A percentile compares a stretch with the other conserved stretches of the same genome.
Conservation (phyloP, 176 grass and related monocot genomes). For the Carex myosuroides region DNA sequence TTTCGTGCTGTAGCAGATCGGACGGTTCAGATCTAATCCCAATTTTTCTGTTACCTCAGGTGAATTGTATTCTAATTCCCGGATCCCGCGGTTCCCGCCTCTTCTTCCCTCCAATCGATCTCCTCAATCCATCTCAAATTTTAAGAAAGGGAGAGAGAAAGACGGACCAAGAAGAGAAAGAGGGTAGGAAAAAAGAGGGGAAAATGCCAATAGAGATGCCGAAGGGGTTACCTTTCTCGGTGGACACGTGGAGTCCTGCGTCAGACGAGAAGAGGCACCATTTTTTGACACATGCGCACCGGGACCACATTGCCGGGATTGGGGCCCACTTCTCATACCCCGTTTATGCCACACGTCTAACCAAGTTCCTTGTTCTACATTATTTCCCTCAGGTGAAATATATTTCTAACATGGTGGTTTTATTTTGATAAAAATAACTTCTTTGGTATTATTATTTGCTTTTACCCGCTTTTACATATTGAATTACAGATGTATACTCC, state of each 20-base stretch:
- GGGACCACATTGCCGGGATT: constrained; percentile 50
- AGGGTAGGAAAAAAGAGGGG: background rate
- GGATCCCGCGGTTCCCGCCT: background rate
- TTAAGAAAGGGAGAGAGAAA: background rate
- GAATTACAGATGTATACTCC: background rate
- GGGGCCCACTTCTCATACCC: constrained; percentile 8
- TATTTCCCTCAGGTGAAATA: background rate
- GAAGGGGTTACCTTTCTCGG: constrained; percentile 61
- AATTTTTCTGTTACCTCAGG: too few species aligned
- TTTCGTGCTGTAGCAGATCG: too few species aligned
- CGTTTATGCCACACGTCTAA: background rate
- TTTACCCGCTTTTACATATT: too few species aligned
- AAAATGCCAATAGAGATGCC: constrained; percentile 97
- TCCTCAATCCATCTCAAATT: background rate
- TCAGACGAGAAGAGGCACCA: constrained; percentile 38
- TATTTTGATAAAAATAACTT: background rate
- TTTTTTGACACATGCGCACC: constrained; percentile 76
- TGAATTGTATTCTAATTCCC: background rate
- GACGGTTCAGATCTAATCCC: too few species aligned
- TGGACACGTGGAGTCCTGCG: constrained; percentile 65
- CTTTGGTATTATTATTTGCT: background rate
- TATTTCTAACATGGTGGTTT: background rate
- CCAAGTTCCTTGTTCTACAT: constrained; percentile 1
- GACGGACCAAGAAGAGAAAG: background rate
- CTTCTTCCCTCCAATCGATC: constrained; percentile 4